Conservation (phyloP, 495 filamentous ascomycete genomes). For the Hypoxylon fragiforme region DNA sequence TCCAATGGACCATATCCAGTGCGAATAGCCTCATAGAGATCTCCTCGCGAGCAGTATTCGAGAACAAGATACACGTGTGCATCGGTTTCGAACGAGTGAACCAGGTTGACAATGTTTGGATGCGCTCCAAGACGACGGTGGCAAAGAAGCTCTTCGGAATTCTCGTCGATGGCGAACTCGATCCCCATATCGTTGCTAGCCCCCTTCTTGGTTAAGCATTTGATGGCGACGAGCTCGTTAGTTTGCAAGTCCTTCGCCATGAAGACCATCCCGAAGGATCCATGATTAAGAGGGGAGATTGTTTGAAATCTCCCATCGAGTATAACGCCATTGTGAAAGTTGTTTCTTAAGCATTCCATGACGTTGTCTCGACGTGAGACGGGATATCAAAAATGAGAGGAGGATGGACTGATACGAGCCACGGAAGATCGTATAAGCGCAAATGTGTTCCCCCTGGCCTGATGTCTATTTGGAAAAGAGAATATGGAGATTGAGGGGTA, state of each 20-base stretch:
- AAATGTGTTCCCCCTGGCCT: conserved; percentile 27
- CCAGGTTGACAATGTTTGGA: conserved; percentile 89
- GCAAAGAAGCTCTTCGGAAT: conserved; percentile 83
- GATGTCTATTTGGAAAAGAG: conserved; percentile 45
- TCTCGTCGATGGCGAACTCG: conserved; percentile 70
- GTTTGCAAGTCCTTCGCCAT: conserved; percentile 79
- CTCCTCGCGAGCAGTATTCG: conserved; percentile 94
- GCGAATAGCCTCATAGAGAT: conserved; percentile 96
- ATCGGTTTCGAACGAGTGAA: conserved; percentile 90
- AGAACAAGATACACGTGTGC: conserved; percentile 88
- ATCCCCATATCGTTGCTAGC: conserved; percentile 56
- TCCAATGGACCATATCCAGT: conserved; percentile 82
- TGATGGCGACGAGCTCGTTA: conserved; percentile 83
- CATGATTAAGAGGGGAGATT: conserved; percentile 93
- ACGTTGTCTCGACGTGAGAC: conserved; percentile 40
- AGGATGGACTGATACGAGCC: conserved; percentile 23
- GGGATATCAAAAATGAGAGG: conserved; percentile 25
- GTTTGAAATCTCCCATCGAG: conserved; percentile 87
- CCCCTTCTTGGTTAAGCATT: conserved; percentile 83
- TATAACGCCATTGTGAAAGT: conserved; percentile 71
- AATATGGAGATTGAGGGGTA: conserved; percentile 19
- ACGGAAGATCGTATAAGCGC: conserved; percentile 38
- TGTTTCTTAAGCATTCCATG: conserved; percentile 81
- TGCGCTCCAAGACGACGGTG: conserved; percentile 79
- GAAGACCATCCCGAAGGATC: conserved; percentile 98